Base-by-base conservation (phyloP, 148 eudicot genomes). In the Fagopyrum esculentum region DNA sequence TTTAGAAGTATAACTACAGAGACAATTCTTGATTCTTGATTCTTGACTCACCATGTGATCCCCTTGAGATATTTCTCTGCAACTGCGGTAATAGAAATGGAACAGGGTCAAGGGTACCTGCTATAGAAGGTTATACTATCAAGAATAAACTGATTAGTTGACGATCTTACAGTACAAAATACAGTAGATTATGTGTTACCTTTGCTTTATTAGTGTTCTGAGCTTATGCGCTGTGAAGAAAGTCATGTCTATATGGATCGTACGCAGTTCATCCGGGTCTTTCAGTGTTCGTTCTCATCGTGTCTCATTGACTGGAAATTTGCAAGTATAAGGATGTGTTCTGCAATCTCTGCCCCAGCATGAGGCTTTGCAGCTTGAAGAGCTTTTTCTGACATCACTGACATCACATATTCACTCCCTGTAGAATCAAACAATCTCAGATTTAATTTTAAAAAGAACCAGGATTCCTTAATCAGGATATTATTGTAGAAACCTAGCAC, bases 281-380 rank as follows among this genome's bases (percentile, higher is more conserved):
- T 49, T 49, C 6, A 66, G 19, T 43, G 71, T 66, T 35, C 19
- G 4, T 66, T 46, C 22, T 35, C 46, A 15, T 40, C 47, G 43
- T 66, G 71, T 40, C 46, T 66, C 13, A 7, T 64, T 64, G 7
- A 9, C 74, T 50, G 17, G 44, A 48, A 56, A 30, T 75, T 75
- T 9, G 80, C 82, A 73, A 82, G 66, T 55, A 86, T 75, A 63
- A 84, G 73, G 47, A 88, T 78, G 40, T 66, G 79, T 63, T 83
- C 76, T 45, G 84, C 84, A 78, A 88, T 88, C 75, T 86, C 91
- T 57, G 85, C 76, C 61, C 86, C 84, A 52, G 91, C 91, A 77
- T 83, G 77, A n/a, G 91, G 88, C 77, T 83, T 88, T 68, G 89
- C 89, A 56, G 88, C 86, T 77, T 75, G 82, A 69, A 88, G 76